Conservation (phyloP, 192 early-diverging fungal species). For the Lunasporangiospora selenospora region DNA sequence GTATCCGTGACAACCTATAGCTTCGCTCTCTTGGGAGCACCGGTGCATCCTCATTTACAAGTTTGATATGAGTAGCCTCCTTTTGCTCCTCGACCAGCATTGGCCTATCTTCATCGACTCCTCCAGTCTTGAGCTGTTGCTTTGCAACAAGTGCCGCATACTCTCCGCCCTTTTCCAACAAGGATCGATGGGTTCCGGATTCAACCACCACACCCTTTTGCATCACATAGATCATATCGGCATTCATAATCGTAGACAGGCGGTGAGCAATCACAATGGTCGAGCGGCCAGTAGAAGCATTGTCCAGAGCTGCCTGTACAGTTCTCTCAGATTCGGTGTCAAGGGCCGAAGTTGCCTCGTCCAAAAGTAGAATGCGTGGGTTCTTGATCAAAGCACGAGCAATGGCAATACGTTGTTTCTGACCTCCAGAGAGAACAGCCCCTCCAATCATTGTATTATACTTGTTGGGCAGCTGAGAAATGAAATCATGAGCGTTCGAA, state of each 20-base stretch:
- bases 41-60: neutral
- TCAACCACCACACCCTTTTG: slow-evolving; percentile 55
- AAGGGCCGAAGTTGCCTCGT: slow-evolving; percentile 82
- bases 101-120: slow-evolving; percentile 16
- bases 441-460: slow-evolving; percentile 87
- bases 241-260: slow-evolving; percentile 74
- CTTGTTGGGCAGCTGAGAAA: slow-evolving; percentile 78
- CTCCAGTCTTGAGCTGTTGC: slow-evolving; percentile 61
- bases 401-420: slow-evolving; percentile 83
- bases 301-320: slow-evolving; percentile 72
- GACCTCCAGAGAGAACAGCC: slow-evolving; percentile 52
- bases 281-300: slow-evolving; percentile 59
- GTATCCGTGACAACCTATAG: neutral
- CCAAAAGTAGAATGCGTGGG: slow-evolving; percentile 76
- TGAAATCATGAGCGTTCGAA: slow-evolving; percentile 85
- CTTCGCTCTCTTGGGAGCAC: neutral
- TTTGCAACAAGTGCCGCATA: slow-evolving; percentile 63
- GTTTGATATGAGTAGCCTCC: neutral
- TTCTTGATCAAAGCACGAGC: slow-evolving; percentile 82
- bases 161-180: slow-evolving; percentile 54
- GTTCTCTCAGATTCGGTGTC: slow-evolving; percentile 71
- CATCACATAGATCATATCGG: slow-evolving; percentile 73
- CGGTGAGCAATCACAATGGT: slow-evolving; percentile 79
- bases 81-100: slow-evolving; percentile 3
- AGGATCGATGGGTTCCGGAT: slow-evolving; percentile 60